Evolutionary conservation across 1,284 basidiomycete species (phyloP).

Genomic region (Bjerkandera adusta): DNA sequence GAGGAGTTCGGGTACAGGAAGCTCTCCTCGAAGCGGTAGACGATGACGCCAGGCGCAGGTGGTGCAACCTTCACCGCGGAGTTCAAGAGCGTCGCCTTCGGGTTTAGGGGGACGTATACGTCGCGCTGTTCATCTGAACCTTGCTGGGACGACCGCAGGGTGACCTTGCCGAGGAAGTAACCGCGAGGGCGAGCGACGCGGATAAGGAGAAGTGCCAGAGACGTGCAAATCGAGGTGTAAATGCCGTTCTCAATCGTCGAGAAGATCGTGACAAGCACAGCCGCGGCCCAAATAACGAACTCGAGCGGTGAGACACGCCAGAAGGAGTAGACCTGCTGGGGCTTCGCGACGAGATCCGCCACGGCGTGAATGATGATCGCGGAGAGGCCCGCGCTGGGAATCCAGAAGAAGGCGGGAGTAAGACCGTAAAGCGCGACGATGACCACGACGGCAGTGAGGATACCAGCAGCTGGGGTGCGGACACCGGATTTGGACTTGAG

Average conservation of each 20-base stretch:
- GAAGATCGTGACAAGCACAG: conserved; percentile 89
- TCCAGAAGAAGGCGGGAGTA: conserved; percentile 88
- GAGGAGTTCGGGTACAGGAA: conserved; percentile 94
- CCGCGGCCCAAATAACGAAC: conserved; percentile 87
- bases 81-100: conserved; percentile 60
- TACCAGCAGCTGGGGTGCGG: conserved; percentile 89
- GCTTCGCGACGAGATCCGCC: conserved; percentile 87
- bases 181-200: conserved; percentile 92
- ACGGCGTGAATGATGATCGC: conserved; percentile 98
- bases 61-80: conserved; percentile 71
- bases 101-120: conserved; percentile 80
- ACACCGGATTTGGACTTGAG: conserved; percentile 97
- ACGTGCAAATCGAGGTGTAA: conserved; percentile 86
- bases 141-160: conserved; percentile 34
- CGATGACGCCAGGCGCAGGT: conserved; percentile 84
- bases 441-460: conserved; percentile 86
- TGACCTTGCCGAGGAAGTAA: conserved; percentile 83
- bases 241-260: conserved; percentile 92
- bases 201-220: conserved; percentile 82
- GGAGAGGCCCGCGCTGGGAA: conserved; percentile 76
- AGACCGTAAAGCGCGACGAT: conserved; percentile 94
- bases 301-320: conserved; percentile 95
- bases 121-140: conserved; percentile 53
- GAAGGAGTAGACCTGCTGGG: conserved; percentile 85
- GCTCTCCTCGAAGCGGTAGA: conserved; percentile 94